These are phyloP conservation scores for Dothidotthia symphoricarpi DNA, from an alignment of 2,329 filamentous ascomycete genomes.

Conservation along the genomic window DNA sequence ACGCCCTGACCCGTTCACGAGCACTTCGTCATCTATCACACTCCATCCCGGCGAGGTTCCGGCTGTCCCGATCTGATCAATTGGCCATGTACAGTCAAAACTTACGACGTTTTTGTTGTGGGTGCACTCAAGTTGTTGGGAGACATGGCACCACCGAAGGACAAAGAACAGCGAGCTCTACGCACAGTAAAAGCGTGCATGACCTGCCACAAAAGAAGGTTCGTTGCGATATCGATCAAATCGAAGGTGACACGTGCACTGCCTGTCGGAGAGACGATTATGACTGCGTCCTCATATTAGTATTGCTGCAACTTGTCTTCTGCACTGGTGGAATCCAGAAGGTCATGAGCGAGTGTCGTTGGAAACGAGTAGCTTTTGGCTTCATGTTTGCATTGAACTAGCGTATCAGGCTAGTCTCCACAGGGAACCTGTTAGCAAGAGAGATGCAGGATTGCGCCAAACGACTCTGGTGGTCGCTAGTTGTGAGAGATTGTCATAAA, in stretches of 20 bases:
- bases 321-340: slow-evolving; percentile 48
- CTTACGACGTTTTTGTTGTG: too few species aligned
- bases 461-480: slow-evolving; percentile 47
- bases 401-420: slow-evolving; percentile 49
- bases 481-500: slow-evolving; percentile 46
- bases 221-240: slow-evolving; percentile 26
- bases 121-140: background rate
- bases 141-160: slow-evolving; percentile 15
- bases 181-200: slow-evolving; percentile 42
- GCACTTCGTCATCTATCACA: too few species aligned
- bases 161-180: slow-evolving; percentile 21
- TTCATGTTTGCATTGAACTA: slow-evolving; percentile 44
- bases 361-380: slow-evolving; percentile 48
- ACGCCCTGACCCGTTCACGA: too few species aligned
- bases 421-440: slow-evolving; percentile 39
- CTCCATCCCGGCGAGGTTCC: too few species aligned
- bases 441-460: slow-evolving; percentile 40
- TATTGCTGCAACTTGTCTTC: slow-evolving; percentile 40
- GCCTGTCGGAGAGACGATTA: slow-evolving; percentile 38
- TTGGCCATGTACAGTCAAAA: too few species aligned
- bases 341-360: slow-evolving; percentile 44
- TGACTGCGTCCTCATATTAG: slow-evolving; percentile 37
- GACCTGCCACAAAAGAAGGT: slow-evolving; percentile 48
- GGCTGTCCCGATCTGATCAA: too few species aligned
- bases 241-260: slow-evolving; percentile 40